Percentiles rank a stretch among this genome's conserved stretches.
phyloP scores from a whole-genome alignment of 2,329 filamentous ascomycete genomes.

The Trichoderma atrobrunneum region DNA sequence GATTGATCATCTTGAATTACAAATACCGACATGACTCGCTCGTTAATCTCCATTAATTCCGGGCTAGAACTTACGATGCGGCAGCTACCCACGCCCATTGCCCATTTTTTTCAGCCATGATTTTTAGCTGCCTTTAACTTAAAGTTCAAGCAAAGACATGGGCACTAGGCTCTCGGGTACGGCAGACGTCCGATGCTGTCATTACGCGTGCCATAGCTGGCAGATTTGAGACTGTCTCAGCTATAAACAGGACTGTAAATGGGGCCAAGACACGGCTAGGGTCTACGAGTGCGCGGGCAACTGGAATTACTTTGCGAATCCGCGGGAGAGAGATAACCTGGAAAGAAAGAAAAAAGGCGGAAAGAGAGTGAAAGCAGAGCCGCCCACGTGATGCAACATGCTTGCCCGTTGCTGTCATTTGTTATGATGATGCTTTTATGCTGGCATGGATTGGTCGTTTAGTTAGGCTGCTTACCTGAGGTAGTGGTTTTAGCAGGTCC shows the following conservation, averaged over 20 bases:
- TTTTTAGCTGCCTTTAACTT: not conserved
- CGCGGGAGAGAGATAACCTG: not conserved
- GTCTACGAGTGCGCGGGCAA: not conserved
- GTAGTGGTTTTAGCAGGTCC: not conserved
- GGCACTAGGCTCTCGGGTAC: conserved; percentile 2
- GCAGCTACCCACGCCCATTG: not conserved
- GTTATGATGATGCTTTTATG: not conserved
- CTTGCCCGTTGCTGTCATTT: not conserved
- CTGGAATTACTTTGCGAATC: not conserved
- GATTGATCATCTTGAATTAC: not conserved
- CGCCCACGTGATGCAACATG: not conserved
- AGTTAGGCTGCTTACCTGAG: conserved; percentile 1
- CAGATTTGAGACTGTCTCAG: not conserved
- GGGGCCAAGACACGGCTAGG: not conserved
- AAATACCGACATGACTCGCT: not conserved
- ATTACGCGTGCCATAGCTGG: not conserved
- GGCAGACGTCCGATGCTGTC: not conserved
- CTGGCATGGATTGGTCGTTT: not conserved
- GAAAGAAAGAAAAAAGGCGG: not conserved
- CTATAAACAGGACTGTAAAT: not conserved
- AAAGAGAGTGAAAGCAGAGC: not conserved
- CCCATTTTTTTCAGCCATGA: not conserved
- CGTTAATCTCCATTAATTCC: not conserved
- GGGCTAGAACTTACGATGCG: not conserved
- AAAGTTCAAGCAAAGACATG: not conserved